Evolutionary conservation across 1,284 basidiomycete species (phyloP), one percentile per base, ranked within the genome.

Genomic region (Rhizoctonia solani): DNA sequence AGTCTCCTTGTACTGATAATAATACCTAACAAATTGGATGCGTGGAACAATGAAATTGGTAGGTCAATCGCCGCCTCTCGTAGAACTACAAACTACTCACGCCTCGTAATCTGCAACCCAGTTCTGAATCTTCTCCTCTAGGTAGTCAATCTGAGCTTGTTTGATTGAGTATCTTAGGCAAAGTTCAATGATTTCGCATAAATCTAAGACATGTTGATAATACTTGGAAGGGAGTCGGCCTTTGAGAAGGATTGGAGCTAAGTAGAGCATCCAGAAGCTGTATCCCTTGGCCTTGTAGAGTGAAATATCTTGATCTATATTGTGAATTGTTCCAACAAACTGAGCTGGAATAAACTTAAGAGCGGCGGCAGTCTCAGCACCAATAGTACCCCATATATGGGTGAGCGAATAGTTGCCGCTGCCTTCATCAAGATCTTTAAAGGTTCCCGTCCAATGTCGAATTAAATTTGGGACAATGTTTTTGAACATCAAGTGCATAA

Each of bases 181-280:
- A 4, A 50, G 3, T 6, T 32, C 39, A n/a, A 68, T 34, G 21
- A 68, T 69, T 5, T 44, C 14, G 4, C 29, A n/a, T 0, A 83
- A 75, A 0, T 72, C 16, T 3, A 81, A 54, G 67, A 83, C 81
- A 69, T 83, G 81, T 1, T 74, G 67, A 68, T 80, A 82, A 63
- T 79, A 82, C 49, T 71, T 73, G 2, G 75, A 76, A 32, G 76
- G 75, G 1, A 73, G 70, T 8, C 39, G 53, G 0, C 71, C 19
- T 1, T 54, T 61, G 0, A 83, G 76, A 0, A 83, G 72, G 4
- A 78, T 72, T 0, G 81, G 81, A 0, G 72, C 79, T 5, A 83
- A 46, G 69, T 78, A 81, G 16, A 74, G 71, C 1, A 72, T 74
- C 79, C 79, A 82, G 55, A 81, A 75, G 0, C 76, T 34, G 11